A percentile compares a stretch with the other conserved stretches of the same genome.
Evolutionary conservation across 257 asterid species (phyloP).

Genomic region (Petunia axillaris): DNA sequence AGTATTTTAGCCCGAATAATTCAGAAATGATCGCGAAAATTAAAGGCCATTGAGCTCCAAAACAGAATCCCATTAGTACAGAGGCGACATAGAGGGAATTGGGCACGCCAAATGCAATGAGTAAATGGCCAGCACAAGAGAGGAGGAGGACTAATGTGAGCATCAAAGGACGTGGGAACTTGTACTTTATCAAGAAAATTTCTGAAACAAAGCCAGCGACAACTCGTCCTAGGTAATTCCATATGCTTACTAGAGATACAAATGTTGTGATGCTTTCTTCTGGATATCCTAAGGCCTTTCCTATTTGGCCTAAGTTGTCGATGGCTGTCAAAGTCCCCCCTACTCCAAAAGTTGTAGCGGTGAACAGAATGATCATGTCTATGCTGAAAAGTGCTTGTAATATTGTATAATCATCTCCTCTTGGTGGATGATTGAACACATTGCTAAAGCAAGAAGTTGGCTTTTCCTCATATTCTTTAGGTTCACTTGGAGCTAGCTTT

Average conservation of each 20-base stretch:
- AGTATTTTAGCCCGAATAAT: slow-evolving; percentile 53
- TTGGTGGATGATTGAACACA: slow-evolving; percentile 45
- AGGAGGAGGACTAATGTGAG: slow-evolving; percentile 44
- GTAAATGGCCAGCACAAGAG: slow-evolving; percentile 51
- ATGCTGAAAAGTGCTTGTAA: slow-evolving; percentile 49
- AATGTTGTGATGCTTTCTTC: slow-evolving; percentile 45
- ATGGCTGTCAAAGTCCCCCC: slow-evolving; percentile 59
- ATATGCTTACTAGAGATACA: slow-evolving; percentile 54
- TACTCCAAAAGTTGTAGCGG: slow-evolving; percentile 46
- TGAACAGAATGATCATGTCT: slow-evolving; percentile 47
- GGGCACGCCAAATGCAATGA: slow-evolving; percentile 47
- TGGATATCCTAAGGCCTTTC: slow-evolving; percentile 46
- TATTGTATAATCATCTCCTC: slow-evolving; percentile 51
- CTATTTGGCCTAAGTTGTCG: slow-evolving; percentile 54
- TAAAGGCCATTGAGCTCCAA: slow-evolving; percentile 61
- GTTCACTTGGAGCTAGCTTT: neutral
- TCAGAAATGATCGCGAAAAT: slow-evolving; percentile 53
- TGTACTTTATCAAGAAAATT: slow-evolving; percentile 41
- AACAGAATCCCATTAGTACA: slow-evolving; percentile 48
- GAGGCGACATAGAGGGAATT: slow-evolving; percentile 52
- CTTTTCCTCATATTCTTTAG: slow-evolving; percentile 8
- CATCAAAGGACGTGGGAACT: slow-evolving; percentile 51
- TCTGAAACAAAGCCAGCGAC: slow-evolving; percentile 48
- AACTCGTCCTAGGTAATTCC: slow-evolving; percentile 55
- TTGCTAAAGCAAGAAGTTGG: slow-evolving; percentile 37